Evolutionary conservation across 805 yeast genomes (phyloP).

Genomic region (Yarrowia sp.): DNA sequence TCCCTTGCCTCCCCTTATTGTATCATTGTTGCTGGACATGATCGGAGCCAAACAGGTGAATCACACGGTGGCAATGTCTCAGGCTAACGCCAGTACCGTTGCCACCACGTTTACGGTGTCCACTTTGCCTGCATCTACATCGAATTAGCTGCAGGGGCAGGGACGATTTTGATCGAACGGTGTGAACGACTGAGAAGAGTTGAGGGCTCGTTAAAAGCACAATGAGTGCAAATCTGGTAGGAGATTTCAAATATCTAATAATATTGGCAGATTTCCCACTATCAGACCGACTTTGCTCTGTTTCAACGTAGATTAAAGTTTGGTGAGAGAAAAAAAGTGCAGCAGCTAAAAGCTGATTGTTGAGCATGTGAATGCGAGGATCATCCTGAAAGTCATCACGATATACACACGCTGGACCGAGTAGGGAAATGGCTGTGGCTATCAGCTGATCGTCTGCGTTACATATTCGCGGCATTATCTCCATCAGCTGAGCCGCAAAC

Average conservation of each 20-base stretch:
- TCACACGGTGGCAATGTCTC: conserved; percentile 5
- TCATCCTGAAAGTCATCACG: neutral
- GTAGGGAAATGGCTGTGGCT: no score
- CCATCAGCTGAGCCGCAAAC: no score
- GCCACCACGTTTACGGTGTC: neutral
- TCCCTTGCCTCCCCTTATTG: conserved; percentile 9
- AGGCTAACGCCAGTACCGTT: neutral
- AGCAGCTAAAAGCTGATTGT: neutral
- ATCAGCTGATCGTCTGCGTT: no score
- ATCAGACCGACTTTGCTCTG: no score
- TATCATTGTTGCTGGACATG: conserved; percentile 3
- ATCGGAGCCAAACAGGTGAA: neutral
- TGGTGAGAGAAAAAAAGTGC: neutral
- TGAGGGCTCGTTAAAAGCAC: no score
- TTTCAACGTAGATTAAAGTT: neutral
- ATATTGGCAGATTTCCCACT: neutral
- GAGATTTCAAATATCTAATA: neutral
- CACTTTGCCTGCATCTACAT: neutral
- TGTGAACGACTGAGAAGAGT: neutral
- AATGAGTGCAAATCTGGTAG: no score
- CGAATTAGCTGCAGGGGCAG: conserved; percentile 6
- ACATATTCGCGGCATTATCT: no score
- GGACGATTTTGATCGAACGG: no score
- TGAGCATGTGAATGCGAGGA: conserved; percentile 19
- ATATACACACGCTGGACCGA: no score